Conservation (phyloP, 768 basidiomycete species). For the Xanthoconium stramineum region DNA sequence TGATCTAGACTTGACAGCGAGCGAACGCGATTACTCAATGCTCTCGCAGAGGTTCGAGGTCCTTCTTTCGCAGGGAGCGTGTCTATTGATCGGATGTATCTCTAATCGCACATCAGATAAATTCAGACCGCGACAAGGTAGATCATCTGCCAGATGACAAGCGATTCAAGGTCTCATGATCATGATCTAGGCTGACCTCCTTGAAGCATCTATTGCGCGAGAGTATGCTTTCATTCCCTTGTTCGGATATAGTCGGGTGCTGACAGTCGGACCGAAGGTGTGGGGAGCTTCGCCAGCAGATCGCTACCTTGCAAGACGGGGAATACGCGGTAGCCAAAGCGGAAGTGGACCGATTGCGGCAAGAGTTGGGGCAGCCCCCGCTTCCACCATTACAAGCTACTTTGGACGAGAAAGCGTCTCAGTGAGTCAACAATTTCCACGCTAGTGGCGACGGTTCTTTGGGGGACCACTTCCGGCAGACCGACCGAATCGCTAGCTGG, state of each 20-base stretch:
- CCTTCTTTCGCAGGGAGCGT: constrained; percentile 2
- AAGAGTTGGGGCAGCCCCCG: constrained; percentile 73
- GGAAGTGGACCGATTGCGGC: constrained; percentile 73
- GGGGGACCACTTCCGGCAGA: neutral
- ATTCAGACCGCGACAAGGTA: constrained; percentile 78
- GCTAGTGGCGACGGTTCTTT: constrained; percentile 2
- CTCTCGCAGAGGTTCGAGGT: constrained; percentile 61
- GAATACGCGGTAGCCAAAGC: constrained; percentile 72
- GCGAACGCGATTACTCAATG: constrained; percentile 61
- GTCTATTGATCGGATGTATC: constrained; percentile 10
- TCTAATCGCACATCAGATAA: constrained; percentile 45
- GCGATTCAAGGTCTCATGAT: constrained; percentile 6
- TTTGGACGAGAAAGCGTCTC: constrained; percentile 63
- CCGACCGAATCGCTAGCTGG: constrained; percentile 1
- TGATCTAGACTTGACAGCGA: constrained; percentile 68
- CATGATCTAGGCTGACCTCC: constrained; percentile 54
- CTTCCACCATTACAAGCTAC: constrained; percentile 69
- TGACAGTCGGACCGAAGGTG: constrained; percentile 43
- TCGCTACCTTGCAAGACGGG: constrained; percentile 63
- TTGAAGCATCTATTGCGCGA: constrained; percentile 61
- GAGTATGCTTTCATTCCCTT: constrained; percentile 46
- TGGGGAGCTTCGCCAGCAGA: constrained; percentile 62
- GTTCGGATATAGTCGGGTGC: neutral
- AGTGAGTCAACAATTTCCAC: constrained; percentile 38
- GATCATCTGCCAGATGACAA: neutral